phyloP scores from a whole-genome alignment of 2,329 filamentous ascomycete genomes.

The Exophiala calicioides region DNA sequence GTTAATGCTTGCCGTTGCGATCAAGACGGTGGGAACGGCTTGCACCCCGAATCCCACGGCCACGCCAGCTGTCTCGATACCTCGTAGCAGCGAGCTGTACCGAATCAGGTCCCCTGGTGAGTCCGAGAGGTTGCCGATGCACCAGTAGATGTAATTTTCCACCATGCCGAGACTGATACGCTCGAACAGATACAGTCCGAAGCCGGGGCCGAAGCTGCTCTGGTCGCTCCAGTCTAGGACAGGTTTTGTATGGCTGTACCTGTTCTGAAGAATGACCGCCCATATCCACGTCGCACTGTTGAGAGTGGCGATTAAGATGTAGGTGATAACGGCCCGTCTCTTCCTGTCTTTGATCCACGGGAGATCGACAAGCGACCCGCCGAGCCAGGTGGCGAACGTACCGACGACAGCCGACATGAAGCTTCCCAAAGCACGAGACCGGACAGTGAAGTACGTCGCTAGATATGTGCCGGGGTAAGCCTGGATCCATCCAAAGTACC shows the following conservation, averaged over 20 bases:
- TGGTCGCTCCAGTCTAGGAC: constrained; percentile 49
- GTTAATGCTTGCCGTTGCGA: constrained; percentile 49
- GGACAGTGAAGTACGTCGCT: constrained; percentile 47
- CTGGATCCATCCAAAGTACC: constrained; percentile 36
- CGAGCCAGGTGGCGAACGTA: constrained; percentile 43
- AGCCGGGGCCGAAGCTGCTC: constrained; percentile 44
- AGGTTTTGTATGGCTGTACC: constrained; percentile 47
- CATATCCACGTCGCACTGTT: constrained; percentile 52
- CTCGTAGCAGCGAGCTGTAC: constrained; percentile 48
- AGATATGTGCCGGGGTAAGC: constrained; percentile 47
- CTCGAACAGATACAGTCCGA: constrained; percentile 47
- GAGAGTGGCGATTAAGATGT: constrained; percentile 43
- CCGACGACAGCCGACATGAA: constrained; percentile 44
- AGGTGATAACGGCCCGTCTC: constrained; percentile 44
- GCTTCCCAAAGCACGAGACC: constrained; percentile 41
- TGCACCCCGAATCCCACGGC: constrained; percentile 49
- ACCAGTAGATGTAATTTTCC: constrained; percentile 52
- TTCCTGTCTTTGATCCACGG: constrained; percentile 44
- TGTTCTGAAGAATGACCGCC: constrained; percentile 50
- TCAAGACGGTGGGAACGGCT: constrained; percentile 46
- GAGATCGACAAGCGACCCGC: constrained; percentile 41
- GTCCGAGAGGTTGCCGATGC: constrained; percentile 48
- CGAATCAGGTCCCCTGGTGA: constrained; percentile 48
- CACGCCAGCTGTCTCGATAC: constrained; percentile 46
- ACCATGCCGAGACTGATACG: constrained; percentile 43